phyloP scores from a whole-genome alignment of 495 filamentous ascomycete genomes.

The Penicillium nucicola region DNA sequence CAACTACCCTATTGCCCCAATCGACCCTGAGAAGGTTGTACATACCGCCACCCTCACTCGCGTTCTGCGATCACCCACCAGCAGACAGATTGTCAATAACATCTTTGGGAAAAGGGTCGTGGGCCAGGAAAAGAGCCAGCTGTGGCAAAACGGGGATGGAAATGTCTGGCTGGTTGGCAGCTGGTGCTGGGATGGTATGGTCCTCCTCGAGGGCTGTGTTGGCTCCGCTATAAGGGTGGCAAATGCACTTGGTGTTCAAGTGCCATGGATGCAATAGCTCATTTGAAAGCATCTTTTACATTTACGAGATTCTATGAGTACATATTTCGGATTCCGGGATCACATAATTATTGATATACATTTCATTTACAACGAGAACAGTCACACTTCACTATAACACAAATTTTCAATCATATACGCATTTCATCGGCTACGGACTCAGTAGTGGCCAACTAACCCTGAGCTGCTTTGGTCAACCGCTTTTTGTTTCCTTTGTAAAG shows the following conservation, averaged over 20 bases:
- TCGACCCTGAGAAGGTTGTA: slow-evolving; percentile 28
- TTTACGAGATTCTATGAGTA: not conserved
- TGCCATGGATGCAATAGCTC: slow-evolving; percentile 29
- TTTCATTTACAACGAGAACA: not conserved
- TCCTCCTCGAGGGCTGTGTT: slow-evolving; percentile 56
- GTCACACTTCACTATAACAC: not conserved
- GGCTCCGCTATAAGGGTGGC: slow-evolving; percentile 53
- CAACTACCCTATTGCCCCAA: slow-evolving; percentile 27
- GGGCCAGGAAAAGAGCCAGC: not conserved
- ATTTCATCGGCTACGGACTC: no score
- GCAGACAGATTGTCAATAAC: slow-evolving; percentile 29
- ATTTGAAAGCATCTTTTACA: not conserved
- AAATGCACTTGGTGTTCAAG: slow-evolving; percentile 41
- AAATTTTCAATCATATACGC: not conserved
- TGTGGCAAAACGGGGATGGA: slow-evolving; percentile 50
- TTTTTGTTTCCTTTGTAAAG: not conserved
- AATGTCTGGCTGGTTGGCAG: slow-evolving; percentile 52
- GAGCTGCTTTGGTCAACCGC: no score
- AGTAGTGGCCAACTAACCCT: no score
- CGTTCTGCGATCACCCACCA: slow-evolving; percentile 29
- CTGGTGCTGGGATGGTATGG: slow-evolving; percentile 67
- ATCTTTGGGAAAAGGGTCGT: slow-evolving; percentile 25
- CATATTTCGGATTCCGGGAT: not conserved
- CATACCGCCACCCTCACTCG: slow-evolving; percentile 28
- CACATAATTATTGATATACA: slow-evolving; percentile 1